Evolutionary conservation across 345 rosid species (phyloP).

Genomic region (Rhodamnia argentea): DNA sequence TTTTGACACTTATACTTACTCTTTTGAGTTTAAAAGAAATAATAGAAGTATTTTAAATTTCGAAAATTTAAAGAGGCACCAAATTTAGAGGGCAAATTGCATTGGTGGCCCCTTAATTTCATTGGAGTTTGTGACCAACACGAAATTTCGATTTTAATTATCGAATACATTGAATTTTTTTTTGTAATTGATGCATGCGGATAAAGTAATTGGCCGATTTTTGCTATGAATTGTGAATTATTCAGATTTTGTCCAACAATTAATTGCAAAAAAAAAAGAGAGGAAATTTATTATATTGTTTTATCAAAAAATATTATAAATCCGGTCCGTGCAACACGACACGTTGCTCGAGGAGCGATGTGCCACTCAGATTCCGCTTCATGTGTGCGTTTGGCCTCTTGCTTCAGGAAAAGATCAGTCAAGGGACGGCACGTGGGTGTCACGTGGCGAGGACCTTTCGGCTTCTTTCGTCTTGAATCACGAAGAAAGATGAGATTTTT

Average conservation of each 20-base stretch:
- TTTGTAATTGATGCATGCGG: not conserved
- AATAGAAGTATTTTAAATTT: not conserved
- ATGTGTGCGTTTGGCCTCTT: not conserved
- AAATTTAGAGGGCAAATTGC: not conserved
- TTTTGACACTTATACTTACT: not conserved
- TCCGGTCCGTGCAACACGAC: not conserved
- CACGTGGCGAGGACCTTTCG: not conserved
- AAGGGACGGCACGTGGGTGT: not conserved
- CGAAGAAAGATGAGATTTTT: not conserved
- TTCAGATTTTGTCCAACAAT: not conserved
- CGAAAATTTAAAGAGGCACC: not conserved
- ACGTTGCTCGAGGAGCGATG: not conserved
- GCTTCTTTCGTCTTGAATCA: not conserved
- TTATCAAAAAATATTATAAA: not conserved
- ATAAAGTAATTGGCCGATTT: not conserved
- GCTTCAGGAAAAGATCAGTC: not conserved
- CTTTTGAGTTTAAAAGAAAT: not conserved
- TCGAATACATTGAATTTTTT: not conserved
- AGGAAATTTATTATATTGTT: not conserved
- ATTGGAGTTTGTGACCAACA: not conserved
- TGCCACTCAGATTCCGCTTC: not conserved
- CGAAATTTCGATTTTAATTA: too few species aligned
- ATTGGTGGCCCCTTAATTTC: not conserved
- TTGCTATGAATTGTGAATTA: not conserved
- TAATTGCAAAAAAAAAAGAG: not conserved